These are phyloP conservation scores for Mycena capillaripes DNA, from an alignment of 768 basidiomycete species.

Conservation along the genomic window DNA sequence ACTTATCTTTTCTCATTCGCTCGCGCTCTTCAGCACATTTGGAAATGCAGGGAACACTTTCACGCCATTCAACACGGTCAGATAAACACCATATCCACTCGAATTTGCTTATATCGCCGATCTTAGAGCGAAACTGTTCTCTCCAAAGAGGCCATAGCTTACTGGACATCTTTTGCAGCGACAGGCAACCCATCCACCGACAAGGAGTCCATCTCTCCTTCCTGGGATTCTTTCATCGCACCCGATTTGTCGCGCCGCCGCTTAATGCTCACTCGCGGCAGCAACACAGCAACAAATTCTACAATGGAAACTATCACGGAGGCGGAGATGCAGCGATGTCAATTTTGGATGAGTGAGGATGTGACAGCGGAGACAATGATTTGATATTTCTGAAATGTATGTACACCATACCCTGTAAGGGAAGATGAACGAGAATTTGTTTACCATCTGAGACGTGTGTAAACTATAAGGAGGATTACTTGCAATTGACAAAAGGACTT, in stretches of 20 bases:
- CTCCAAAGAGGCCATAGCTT: slow-evolving; percentile 55
- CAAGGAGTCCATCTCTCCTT: slow-evolving; percentile 41
- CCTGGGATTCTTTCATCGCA: slow-evolving; percentile 43
- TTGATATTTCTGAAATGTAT: slow-evolving; percentile 1
- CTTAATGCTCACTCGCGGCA: slow-evolving; percentile 45
- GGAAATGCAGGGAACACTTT: slow-evolving; percentile 53
- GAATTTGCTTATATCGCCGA: neutral
- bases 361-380: slow-evolving; percentile 47
- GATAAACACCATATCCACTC: slow-evolving; percentile 10
- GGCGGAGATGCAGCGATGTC: slow-evolving; percentile 51
- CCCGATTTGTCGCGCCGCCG: slow-evolving; percentile 34
- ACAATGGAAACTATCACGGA: slow-evolving; percentile 46
- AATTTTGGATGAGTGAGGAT: slow-evolving; percentile 57
- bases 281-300: slow-evolving; percentile 41
- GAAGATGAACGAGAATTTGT: too few relatives aligned
- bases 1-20: too few relatives aligned
- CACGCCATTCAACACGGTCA: slow-evolving; percentile 52
- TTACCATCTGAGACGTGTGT: too few relatives aligned
- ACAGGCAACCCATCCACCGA: slow-evolving; percentile 44
- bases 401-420: too few relatives aligned
- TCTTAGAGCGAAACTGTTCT: slow-evolving; percentile 53
- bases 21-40: slow-evolving; percentile 35
- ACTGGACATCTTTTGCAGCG: slow-evolving; percentile 60
- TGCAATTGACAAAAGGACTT: too few relatives aligned
- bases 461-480: too few relatives aligned